A percentile compares a stretch with the other conserved stretches of the same genome.
Evolutionary conservation across 495 filamentous ascomycete genomes (phyloP).

Genomic region (Umbilicaria muhlenbergii): DNA sequence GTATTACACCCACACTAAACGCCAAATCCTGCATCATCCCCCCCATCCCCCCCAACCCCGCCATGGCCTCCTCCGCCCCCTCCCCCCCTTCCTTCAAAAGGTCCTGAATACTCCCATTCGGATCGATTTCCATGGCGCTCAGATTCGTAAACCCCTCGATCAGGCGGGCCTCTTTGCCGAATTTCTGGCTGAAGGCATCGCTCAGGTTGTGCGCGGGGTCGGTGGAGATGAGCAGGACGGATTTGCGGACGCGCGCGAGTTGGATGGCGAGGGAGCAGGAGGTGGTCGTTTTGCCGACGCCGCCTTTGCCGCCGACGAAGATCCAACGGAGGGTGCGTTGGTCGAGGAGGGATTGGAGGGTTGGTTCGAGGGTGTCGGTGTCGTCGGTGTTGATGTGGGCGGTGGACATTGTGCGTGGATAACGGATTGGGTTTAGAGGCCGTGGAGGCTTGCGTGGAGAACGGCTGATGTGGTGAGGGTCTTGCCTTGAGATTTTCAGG

Average conservation of each 20-base stretch:
- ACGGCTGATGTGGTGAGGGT: too few relatives aligned
- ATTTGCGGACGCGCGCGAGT: conserved; percentile 88
- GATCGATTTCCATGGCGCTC: conserved; percentile 98
- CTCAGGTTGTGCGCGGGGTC: conserved; percentile 97
- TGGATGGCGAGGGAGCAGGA: conserved; percentile 97
- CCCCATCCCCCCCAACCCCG: conserved; percentile 44
- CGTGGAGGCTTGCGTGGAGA: neutral
- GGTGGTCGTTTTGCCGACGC: conserved; percentile 98
- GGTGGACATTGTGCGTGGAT: conserved; percentile 55
- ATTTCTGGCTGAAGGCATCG: conserved; percentile 97
- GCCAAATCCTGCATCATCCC: conserved; percentile 63
- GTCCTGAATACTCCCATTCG: conserved; percentile 95
- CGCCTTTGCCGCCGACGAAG: conserved; percentile 97
- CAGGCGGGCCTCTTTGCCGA: conserved; percentile 92
- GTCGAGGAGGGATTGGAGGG: conserved; percentile 84
- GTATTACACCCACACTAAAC: conserved; percentile 39
- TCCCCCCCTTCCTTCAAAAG: conserved; percentile 71
- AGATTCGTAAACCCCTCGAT: conserved; percentile 86
- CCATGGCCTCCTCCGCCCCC: conserved; percentile 50
- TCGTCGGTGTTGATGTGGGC: conserved; percentile 53
- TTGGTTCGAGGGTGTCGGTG: conserved; percentile 70
- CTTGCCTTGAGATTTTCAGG: too few relatives aligned
- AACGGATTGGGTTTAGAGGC: conserved; percentile 3
- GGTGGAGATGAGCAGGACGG: conserved; percentile 92
- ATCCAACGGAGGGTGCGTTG: conserved; percentile 96